Percentiles rank a stretch among this genome's conserved stretches.
Evolutionary conservation across 768 basidiomycete species (phyloP).

Genomic region (Favolaschia claudopus): DNA sequence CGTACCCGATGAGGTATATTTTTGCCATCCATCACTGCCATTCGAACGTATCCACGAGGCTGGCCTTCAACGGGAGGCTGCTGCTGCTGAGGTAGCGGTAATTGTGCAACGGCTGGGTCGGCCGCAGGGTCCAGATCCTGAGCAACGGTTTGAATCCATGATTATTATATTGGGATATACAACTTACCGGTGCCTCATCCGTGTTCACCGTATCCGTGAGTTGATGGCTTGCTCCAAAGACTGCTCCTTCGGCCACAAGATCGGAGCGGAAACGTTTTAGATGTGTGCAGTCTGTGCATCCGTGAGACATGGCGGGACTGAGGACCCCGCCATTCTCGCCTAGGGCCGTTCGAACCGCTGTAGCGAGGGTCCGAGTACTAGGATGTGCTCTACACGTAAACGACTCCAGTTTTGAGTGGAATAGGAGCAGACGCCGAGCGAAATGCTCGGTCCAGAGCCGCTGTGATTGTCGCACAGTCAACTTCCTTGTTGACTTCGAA

Average conservation of each 20-base stretch:
- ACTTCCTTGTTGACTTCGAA: slow-evolving; percentile 2
- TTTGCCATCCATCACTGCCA: slow-evolving; percentile 46
- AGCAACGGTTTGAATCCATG: no score
- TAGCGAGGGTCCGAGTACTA: slow-evolving; percentile 10
- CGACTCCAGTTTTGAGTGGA: slow-evolving; percentile 10
- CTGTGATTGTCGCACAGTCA: slow-evolving; percentile 33
- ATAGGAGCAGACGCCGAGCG: slow-evolving; percentile 28
- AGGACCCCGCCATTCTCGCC: slow-evolving; percentile 25
- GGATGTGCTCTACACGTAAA: slow-evolving; percentile 29
- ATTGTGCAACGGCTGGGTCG: no score
- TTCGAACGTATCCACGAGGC: slow-evolving; percentile 30
- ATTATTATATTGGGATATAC: no score
- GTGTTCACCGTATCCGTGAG: no score
- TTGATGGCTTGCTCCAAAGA: no score
- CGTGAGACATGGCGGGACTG: not conserved
- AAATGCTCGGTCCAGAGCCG: slow-evolving; percentile 39
- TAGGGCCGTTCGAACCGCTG: slow-evolving; percentile 14
- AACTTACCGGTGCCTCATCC: no score
- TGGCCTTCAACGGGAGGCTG: slow-evolving; percentile 10
- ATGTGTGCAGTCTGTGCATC: slow-evolving; percentile 7
- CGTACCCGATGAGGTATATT: slow-evolving; percentile 32
- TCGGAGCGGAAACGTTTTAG: slow-evolving; percentile 2
- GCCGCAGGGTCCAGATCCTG: no score
- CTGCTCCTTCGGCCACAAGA: not conserved
- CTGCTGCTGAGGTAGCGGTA: no score